phyloP scores from a whole-genome alignment of 2,329 filamentous ascomycete species.

The Verticillium albo-atrum region DNA sequence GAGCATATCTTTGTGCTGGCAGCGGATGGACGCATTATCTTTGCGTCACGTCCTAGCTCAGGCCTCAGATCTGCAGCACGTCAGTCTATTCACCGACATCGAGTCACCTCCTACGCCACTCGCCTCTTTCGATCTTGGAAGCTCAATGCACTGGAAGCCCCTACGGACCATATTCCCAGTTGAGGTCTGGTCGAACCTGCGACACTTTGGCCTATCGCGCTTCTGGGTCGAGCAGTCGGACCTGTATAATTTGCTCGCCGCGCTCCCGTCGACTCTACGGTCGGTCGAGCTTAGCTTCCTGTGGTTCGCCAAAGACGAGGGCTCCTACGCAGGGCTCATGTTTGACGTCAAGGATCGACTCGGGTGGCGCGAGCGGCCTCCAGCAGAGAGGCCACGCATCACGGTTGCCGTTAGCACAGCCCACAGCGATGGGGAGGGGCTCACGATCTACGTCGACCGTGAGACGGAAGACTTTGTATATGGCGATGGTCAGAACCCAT shows the following conservation, averaged over 20 bases:
- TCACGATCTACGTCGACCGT: not conserved
- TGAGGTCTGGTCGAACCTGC: slow-evolving; percentile 16
- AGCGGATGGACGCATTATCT: slow-evolving; percentile 7
- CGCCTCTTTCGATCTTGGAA: not conserved
- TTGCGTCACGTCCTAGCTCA: slow-evolving; percentile 8
- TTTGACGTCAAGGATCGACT: slow-evolving; percentile 14
- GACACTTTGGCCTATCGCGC: slow-evolving; percentile 19
- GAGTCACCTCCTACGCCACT: slow-evolving; percentile 1
- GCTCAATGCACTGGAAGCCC: slow-evolving; percentile 5
- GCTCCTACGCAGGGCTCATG: slow-evolving; percentile 11
- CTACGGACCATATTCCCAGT: slow-evolving; percentile 19
- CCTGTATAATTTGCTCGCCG: slow-evolving; percentile 16
- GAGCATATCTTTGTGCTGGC: slow-evolving; percentile 11
- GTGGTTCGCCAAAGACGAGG: slow-evolving; percentile 4
- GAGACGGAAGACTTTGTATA: slow-evolving; percentile 14
- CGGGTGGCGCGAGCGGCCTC: slow-evolving; percentile 7
- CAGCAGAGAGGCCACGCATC: not conserved
- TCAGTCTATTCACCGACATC: slow-evolving; percentile 7
- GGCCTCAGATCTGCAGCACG: slow-evolving; percentile 8
- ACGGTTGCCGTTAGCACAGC: not conserved
- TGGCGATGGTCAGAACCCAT: slow-evolving; percentile 15
- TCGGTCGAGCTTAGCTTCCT: slow-evolving; percentile 22
- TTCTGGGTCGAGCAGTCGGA: slow-evolving; percentile 18
- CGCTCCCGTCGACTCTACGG: slow-evolving; percentile 16
- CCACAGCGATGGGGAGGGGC: not conserved